These are phyloP conservation scores for Umbelopsis sp. DNA, from an alignment of 192 early-diverging fungal genomes.

Conservation along the genomic window DNA sequence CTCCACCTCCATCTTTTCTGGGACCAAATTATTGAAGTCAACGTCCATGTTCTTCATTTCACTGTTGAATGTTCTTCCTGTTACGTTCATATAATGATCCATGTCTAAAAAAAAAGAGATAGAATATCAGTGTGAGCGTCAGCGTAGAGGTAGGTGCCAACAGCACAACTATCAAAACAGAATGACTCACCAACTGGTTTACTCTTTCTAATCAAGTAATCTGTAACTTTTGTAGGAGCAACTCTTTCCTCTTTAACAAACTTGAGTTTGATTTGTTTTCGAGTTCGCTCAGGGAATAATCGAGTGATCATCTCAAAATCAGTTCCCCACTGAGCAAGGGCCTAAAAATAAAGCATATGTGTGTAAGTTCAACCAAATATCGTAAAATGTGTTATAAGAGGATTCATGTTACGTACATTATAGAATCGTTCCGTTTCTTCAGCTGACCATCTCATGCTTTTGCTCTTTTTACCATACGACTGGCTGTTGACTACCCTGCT, in stretches of 20 bases:
- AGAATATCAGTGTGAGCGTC: too few species aligned
- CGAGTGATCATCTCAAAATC: conserved; percentile 41
- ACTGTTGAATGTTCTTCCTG: background rate
- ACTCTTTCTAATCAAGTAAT: conserved; percentile 27
- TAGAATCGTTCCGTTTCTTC: conserved; percentile 34
- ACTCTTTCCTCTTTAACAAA: conserved; percentile 32
- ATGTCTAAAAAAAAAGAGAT: background rate
- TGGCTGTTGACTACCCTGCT: conserved; percentile 27
- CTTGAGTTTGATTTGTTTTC: conserved; percentile 34
- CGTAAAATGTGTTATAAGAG: background rate
- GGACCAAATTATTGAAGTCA: conserved; percentile 4
- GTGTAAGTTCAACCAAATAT: background rate
- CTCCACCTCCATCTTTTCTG: conserved; percentile 1
- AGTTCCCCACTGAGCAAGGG: conserved; percentile 35
- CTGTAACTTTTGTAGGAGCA: conserved; percentile 27
- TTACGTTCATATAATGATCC: background rate
- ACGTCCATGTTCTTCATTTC: conserved; percentile 16
- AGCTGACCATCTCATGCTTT: conserved; percentile 18
- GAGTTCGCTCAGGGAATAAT: conserved; percentile 24
- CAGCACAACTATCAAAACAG: background rate
- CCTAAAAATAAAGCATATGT: conserved; percentile 18
- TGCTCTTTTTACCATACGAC: conserved; percentile 20
- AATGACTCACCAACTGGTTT: conserved; percentile 30
- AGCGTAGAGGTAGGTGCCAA: too few species aligned
- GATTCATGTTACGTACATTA: conserved; percentile 19